These are phyloP conservation scores for Ascochyta viciae-villosae DNA, from an alignment of 2,329 filamentous ascomycete species.

Conservation along the genomic window DNA sequence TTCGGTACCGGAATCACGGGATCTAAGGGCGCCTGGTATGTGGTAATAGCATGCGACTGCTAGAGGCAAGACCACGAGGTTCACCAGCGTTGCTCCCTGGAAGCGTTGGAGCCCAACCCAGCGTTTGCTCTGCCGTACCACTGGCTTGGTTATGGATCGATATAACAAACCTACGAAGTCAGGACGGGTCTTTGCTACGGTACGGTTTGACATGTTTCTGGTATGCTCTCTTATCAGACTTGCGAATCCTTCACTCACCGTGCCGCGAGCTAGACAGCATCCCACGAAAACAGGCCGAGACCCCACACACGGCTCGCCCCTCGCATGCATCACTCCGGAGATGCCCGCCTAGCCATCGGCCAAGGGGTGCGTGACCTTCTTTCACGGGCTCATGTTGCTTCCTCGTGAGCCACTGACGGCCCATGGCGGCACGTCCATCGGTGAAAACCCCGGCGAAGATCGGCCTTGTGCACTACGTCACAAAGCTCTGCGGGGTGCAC, in stretches of 20 bases:
- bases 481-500: slow-evolving; percentile 28
- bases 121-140: not conserved
- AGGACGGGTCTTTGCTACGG: not conserved
- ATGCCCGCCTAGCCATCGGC: slow-evolving; percentile 10
- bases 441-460: slow-evolving; percentile 30
- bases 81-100: not conserved
- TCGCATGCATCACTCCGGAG: slow-evolving; percentile 11
- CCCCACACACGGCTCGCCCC: slow-evolving; percentile 14
- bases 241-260: not conserved
- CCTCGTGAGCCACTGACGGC: slow-evolving; percentile 12
- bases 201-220: not conserved
- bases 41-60: not conserved
- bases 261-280: slow-evolving; percentile 4
- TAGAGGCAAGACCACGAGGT: not conserved
- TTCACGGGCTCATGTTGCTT: not conserved
- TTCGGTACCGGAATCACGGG: not conserved
- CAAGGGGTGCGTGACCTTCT: not conserved
- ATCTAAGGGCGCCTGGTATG: not conserved
- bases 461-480: slow-evolving; percentile 33
- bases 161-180: not conserved
- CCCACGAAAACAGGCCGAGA: slow-evolving; percentile 6
- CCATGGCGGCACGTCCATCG: slow-evolving; percentile 18
- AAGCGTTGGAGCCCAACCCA: not conserved
- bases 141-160: too few relatives aligned
- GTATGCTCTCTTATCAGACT: not conserved